phyloP scores from a whole-genome alignment of 495 filamentous ascomycete species.

The Thozetella sp. region DNA sequence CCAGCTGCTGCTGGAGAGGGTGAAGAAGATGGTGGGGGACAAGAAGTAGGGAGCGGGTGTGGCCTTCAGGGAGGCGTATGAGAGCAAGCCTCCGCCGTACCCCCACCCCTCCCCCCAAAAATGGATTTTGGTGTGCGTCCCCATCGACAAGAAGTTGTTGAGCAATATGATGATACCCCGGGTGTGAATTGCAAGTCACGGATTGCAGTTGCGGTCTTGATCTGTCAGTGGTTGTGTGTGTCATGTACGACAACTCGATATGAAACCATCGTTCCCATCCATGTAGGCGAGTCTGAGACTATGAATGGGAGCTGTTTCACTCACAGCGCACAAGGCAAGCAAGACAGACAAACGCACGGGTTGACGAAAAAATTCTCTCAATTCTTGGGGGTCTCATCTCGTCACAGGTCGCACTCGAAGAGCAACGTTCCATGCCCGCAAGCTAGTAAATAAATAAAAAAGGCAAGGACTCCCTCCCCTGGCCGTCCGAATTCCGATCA shows the following conservation, averaged over 20 bases:
- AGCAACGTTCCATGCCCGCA: background rate
- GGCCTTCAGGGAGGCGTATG: background rate
- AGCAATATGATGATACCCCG: background rate
- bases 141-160: background rate
- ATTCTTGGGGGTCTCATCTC: background rate
- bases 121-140: background rate
- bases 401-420: background rate
- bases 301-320: too few species aligned
- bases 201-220: too few species aligned
- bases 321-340: background rate
- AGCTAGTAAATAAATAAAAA: background rate
- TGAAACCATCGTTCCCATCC: too few species aligned
- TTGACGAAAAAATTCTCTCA: background rate
- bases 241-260: background rate
- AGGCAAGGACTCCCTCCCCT: background rate
- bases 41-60: conserved; percentile 3
- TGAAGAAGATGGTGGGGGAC: conserved; percentile 68
- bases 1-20: conserved; percentile 76
- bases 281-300: too few species aligned
- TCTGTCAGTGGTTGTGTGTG: too few species aligned
- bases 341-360: background rate
- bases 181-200: too few species aligned
- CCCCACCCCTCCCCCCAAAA: too few species aligned
- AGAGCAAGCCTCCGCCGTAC: too few species aligned
- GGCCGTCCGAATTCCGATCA: background rate